Base-by-base conservation (phyloP, 257 asterid genomes). In the Rehmannia glutinosa region DNA sequence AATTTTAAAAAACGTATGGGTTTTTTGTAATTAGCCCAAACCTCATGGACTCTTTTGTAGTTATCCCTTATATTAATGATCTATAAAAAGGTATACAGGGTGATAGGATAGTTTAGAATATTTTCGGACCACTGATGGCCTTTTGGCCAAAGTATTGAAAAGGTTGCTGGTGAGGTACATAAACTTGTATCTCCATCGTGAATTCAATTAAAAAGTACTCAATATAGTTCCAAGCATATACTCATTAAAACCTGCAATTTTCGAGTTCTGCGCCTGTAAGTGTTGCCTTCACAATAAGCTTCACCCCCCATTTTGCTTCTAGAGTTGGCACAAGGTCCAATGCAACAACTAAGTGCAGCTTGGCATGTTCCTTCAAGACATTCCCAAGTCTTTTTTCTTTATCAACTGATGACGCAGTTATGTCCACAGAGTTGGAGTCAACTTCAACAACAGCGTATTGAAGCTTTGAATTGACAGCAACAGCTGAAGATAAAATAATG, bases 361-460 rank as follows among this genome's bases (percentile, higher is more conserved):
- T 85, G 69, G 64, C 74, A 16, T 57, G 52, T 67, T 81, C 88
- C 74, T 84, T 85, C 81, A 90, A 75, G 70, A 85, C 60, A 71
- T 78, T 86, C 47, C 99, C 96, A 42, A 88, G 42, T 73, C 75
- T 86, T 83, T 78, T 86, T 66, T 86, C 91, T 72, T 81, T 86
- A 65, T 67, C 74, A 61, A 38, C 80, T 58, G 88, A 65, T 30
- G 88, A 68, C 15, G 79, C 62, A 70, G 86, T 43, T 73, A 67
- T 13, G 12, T 78, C 96, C 71, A 28, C 41, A 55, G 83, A 64
- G 45, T 51, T 68, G 67, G 86, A 77, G 50, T 75, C 80, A 66
- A 93, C 90, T 85, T 88, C 97, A 75, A 90, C 97, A 58, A 90
- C 75, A 27, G 96, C 96, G 54, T 93, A 93, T 64, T 86, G 95